Evolutionary conservation across 2,329 filamentous ascomycete species (phyloP), one percentile per base, ranked within the genome.

Genomic region (Lasiodiplodia gonubiensis): DNA sequence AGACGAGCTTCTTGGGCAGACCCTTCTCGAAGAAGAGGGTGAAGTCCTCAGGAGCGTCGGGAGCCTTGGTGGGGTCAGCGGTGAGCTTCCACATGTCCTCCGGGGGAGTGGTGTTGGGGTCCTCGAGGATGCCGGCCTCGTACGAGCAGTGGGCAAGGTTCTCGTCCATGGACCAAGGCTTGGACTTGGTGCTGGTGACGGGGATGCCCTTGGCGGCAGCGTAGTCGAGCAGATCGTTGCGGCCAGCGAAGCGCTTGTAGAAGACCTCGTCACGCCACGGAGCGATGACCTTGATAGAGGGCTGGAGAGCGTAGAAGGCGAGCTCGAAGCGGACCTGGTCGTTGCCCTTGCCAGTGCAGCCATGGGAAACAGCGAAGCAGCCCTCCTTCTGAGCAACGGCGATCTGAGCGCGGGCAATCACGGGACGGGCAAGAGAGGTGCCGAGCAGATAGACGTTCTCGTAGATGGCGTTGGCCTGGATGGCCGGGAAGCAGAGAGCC

Each of bases 21-120:
- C 91, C 91, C 83, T 92, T 89, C 75, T 90, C 84, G 78, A 93
- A 94, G 77, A 86, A 80, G 69, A 93, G 77, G 69, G 88, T 89
- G 82, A 93, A 89, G 78, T 93, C 87, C 76, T 88, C 85, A 46
- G 90, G 89, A 75, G 86, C 82, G 76, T 93, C 86, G 68, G 92
- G 91, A 2, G 91, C 91, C 69, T 88, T 86, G 70, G 86, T 80
- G 49, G 91, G 91, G 74, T 91, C 89, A 68, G 86, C 80, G 68
- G 89, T 91, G 74, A 90, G 83, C 74, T 88, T 94, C 92, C 92
- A 94, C 88, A 94, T 91, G 78, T 94, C 90, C 72, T 86, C 84
- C 66, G 91, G 91, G 46, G 91, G 87, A 68, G 89, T 88, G 73
- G 85, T 82, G 76, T 83, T 79, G 68, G 87, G 86, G 72, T 88